Base-by-base conservation (phyloP, 331 rosid species). In the Quercus phellos region DNA sequence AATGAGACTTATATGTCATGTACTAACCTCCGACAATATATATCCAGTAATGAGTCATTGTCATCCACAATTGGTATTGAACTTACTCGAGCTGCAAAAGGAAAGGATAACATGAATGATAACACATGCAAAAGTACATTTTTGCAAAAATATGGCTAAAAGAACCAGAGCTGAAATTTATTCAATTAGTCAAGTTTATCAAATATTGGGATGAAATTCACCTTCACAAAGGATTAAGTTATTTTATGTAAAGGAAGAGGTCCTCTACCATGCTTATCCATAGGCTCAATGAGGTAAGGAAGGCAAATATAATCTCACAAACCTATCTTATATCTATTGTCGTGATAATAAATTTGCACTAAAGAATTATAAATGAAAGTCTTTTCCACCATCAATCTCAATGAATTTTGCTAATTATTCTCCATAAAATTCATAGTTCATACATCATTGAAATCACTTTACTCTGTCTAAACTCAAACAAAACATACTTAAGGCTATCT, bases 21-120 rank as follows among this genome's bases (percentile, higher is more conserved):
- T 68, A 91, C 96, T 84, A 80, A 95, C 99, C 98, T 95, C 71
- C 99, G 96, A 82, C 97, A 91, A 89, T 95, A 95, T 83, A 95
- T 87, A 85, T 95, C 99, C 78, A 95, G 81, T 78, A 95, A 88
- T 5, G 98, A 91, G 86, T 91, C 97, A 64, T 76, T 91, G 61
- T 95, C 99, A 84, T 93, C 99, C 76, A 95, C 99, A 68, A 95
- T 85, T 22, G 99, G 99, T 84, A 95, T 83, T 56, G 99, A 90
- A 87, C 99, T 95, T 81, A 93, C 97, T 93, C 88, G 94, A 75
- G 97, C 99, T 94, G 89, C 91, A 85, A 84, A 79, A 85, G 72
- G 53, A 77, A 75, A 80, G 46, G 70, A 9, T 59, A 67, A 70
- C 64, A 75, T 22, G 68, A 67, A 16, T 34, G 22, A 74, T 63